Conservation (phyloP, 2,329 filamentous ascomycete species). For the Didymella lethalis region DNA sequence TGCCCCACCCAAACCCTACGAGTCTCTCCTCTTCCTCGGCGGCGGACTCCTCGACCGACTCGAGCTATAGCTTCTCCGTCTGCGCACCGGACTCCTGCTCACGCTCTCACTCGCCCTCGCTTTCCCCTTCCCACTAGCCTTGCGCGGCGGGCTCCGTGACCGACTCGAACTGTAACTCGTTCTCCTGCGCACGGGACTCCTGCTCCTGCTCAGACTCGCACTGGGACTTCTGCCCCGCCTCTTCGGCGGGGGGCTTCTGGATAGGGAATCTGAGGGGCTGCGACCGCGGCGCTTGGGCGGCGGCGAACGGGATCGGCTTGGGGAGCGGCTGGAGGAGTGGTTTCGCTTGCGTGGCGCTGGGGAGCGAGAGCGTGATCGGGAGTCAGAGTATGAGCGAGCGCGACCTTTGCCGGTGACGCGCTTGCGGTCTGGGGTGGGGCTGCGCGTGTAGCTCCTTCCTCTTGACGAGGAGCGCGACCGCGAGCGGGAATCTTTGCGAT, state of each 20-base stretch:
- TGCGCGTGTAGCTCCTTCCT: slow-evolving; percentile 42
- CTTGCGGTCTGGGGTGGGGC: slow-evolving; percentile 36
- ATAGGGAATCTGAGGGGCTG: slow-evolving; percentile 31
- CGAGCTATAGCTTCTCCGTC: slow-evolving; percentile 24
- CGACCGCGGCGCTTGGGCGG: slow-evolving; percentile 36
- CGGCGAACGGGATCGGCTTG: slow-evolving; percentile 9
- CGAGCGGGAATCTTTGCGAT: slow-evolving; percentile 24
- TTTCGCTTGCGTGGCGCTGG: slow-evolving; percentile 33
- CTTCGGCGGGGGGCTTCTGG: slow-evolving; percentile 26
- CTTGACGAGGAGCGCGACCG: slow-evolving; percentile 32
- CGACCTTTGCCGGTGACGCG: slow-evolving; percentile 29
- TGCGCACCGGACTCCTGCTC: slow-evolving; percentile 17
- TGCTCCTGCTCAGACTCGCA: slow-evolving; percentile 16
- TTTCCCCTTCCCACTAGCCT: slow-evolving; percentile 18
- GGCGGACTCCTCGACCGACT: slow-evolving; percentile 23
- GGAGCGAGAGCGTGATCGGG: slow-evolving; percentile 32
- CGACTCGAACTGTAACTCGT: slow-evolving; percentile 9
- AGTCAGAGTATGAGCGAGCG: slow-evolving; percentile 31
- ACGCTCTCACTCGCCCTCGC: slow-evolving; percentile 11
- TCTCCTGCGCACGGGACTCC: slow-evolving; percentile 12
- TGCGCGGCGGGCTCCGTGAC: slow-evolving; percentile 15
- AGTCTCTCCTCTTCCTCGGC: slow-evolving; percentile 26
- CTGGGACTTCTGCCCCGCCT: slow-evolving; percentile 23
- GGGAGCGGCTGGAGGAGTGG: slow-evolving; percentile 37
- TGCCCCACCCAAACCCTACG: neutral